These are phyloP conservation scores for Paramyrothecium sp. DNA, from an alignment of 2,329 filamentous ascomycete species.

Conservation along the genomic window DNA sequence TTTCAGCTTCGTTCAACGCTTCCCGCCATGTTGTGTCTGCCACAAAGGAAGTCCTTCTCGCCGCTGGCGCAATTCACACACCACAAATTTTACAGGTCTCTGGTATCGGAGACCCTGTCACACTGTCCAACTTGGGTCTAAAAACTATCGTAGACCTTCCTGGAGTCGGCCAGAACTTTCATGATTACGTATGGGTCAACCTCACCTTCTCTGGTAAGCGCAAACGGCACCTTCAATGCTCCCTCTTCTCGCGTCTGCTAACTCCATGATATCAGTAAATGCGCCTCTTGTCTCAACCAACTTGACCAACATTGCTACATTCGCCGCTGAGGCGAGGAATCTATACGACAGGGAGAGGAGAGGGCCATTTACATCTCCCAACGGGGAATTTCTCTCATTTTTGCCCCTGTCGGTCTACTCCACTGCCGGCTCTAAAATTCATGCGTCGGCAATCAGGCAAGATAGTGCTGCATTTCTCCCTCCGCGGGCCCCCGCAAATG, in stretches of 20 bases:
- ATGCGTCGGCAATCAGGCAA: constrained; percentile 6
- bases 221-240: too few relatives aligned
- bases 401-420: constrained; percentile 13
- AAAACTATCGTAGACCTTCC: constrained; percentile 40
- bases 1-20: constrained; percentile 3
- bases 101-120: constrained; percentile 40
- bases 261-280: constrained; percentile 1
- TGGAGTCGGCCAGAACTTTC: constrained; percentile 46
- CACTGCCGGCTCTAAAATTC: constrained; percentile 4
- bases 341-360: constrained; percentile 9
- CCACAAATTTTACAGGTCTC: constrained; percentile 48
- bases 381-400: constrained; percentile 13
- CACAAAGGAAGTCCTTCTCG: constrained; percentile 38
- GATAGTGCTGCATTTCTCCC: constrained; percentile 11
- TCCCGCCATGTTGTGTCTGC: constrained; percentile 6
- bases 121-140: constrained; percentile 37
- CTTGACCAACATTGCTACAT: constrained; percentile 13
- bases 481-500: constrained; percentile 6
- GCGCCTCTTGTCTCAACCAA: constrained; percentile 9
- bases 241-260: too few relatives aligned
- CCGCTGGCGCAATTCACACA: constrained; percentile 37
- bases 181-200: constrained; percentile 30
- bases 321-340: constrained; percentile 10
- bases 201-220: constrained; percentile 8
- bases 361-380: constrained; percentile 11